Base-by-base conservation (phyloP, 805 yeast species). In the Metschnikowia borealis region DNA sequence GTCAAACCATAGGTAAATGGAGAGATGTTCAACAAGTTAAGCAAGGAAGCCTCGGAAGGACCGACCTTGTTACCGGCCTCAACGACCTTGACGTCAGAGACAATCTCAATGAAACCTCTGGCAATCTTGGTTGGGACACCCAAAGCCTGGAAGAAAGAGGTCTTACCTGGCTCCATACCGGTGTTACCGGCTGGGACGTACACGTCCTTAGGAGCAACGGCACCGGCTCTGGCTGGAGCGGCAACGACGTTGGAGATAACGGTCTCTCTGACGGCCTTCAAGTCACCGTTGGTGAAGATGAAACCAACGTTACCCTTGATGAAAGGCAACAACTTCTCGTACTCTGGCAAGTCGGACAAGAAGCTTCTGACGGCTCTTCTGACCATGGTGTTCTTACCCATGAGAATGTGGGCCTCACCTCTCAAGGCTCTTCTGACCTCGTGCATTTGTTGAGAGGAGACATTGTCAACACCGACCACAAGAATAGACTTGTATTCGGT, bases 51-150 rank as follows among this genome's bases (percentile, higher is more conserved):
- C 84, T 94, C 99, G 68, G 99, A 94, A 69, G 92, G 96, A 82
- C 99, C 99, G 70, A 94, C 99, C 79, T 80, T 89, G 73, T 71
- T 70, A 70, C 89, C 88, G 59, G 85, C 84, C 60, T 80, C 83
- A 71, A 91, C 96, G 74, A 94, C 96, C 83, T 88, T 88, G 70
- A 94, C 96, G 73, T 94, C 99, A 67, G 87, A 78, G 77, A 89
- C 90, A 79, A 94, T 94, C 83, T 94, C 99, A 85, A 94, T 94
- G 81, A 97, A 90, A 94, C 99, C 99, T 88, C 99, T 91, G 79
- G 96, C 94, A 90, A 94, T 94, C 95, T 94, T 94, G 89, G 99
- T 94, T 85, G 99, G 99, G 70, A 94, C 97, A 89, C 98, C 98
- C 71, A 94, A 85, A 74, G 99, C 99, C 85, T 94, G 99, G 98